Percentiles rank a stretch among this genome's conserved stretches.
Evolutionary conservation across 345 rosid species (phyloP).

Genomic region (Euphorbia tirucalli): DNA sequence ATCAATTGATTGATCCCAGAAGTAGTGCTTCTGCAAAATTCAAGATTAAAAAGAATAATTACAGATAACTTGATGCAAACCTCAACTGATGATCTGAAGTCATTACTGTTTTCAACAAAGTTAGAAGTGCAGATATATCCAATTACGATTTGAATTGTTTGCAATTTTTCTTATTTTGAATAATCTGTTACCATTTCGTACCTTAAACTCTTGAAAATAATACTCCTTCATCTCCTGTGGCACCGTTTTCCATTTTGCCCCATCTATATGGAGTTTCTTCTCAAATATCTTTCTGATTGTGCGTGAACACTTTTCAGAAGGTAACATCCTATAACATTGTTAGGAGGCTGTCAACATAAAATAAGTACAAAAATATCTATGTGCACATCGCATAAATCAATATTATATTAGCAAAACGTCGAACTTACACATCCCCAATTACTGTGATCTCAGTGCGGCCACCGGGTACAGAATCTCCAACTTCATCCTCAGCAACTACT

Average conservation of each 20-base stretch:
- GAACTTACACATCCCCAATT: neutral
- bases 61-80: neutral
- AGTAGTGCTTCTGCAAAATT: neutral
- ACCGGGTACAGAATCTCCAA: neutral
- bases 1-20: neutral
- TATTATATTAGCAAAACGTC: neutral
- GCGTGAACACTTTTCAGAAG: neutral
- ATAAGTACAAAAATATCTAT: neutral
- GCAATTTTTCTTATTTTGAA: no score
- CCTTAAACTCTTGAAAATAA: neutral
- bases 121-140: neutral
- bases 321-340: neutral
- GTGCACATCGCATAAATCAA: neutral
- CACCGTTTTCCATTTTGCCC: neutral
- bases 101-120: neutral
- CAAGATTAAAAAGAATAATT: neutral
- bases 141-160: no score
- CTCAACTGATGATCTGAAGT: neutral
- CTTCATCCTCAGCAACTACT: neutral
- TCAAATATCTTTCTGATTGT: neutral
- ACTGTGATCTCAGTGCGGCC: neutral
- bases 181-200: neutral
- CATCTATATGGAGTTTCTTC: neutral
- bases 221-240: neutral
- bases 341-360: neutral